Evolutionary conservation across 2,329 filamentous ascomycete species (phyloP), one percentile per base, ranked within the genome.

Genomic region (Pyrenochaeta sp.): DNA sequence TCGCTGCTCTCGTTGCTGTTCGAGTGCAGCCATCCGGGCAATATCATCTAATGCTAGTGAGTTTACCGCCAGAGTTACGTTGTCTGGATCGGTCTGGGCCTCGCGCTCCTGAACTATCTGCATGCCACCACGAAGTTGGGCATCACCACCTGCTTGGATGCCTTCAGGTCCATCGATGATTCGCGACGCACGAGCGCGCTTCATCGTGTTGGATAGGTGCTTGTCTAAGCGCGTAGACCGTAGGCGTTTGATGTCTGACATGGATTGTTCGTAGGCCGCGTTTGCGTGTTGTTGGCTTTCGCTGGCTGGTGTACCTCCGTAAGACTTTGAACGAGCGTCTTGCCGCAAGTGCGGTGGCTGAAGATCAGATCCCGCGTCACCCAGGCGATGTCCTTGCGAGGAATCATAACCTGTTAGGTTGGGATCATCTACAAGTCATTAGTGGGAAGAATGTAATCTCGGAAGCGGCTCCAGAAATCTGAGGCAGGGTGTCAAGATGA

Each of bases 11-110:
- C 91, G 87, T 17, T 93, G 92, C 72, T 97, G 93, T 69, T 97
- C 92, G 10, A 94, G 90, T 22, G 94, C 94, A 28, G 96, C 92
- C 62, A 99, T 96, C 52, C 94, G 84, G 7, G 94, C 91, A 58
- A 99, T 97, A 64, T 99, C 94, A 63, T 99, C 94, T 43, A 99
- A 77, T 0, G 93, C 96, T 50, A 99, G 82, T 17, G 90, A 90
- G 71, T 97, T 92, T 56, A 91, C 86, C 23, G 90, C 90, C 65
- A 99, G 91, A 64, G 92, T 93, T 58, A 92, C 80, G 60, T 93
- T 90, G 11, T 88, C 86, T 13, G 83, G 81, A 55, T 89, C 87
- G 35, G 85, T 83, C 55, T 85, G 83, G 21, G 77, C 77, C 56
- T 89, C 87, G 35, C 82, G 81, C 59, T 95, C 90, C 64, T 95